These are phyloP conservation scores for Falciphora oryzae DNA, from an alignment of 2,329 filamentous ascomycete species.

Conservation along the genomic window DNA sequence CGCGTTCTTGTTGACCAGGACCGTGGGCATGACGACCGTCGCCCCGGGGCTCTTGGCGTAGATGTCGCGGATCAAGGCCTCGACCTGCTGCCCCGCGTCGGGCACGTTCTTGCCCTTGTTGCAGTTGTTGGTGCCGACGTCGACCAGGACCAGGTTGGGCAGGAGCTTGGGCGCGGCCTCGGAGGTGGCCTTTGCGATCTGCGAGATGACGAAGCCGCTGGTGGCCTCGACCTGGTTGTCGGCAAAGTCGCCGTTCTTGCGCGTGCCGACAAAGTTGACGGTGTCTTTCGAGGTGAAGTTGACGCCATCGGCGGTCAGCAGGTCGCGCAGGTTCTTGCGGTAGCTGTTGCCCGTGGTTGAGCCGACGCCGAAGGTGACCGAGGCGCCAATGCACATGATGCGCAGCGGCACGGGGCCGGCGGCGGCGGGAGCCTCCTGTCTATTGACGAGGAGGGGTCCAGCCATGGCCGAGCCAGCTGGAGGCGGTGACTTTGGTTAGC, in stretches of 20 bases:
- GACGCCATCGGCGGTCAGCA: slow-evolving; percentile 7
- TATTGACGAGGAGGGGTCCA: neutral
- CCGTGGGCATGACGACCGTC: slow-evolving; percentile 20
- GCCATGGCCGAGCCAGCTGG: slow-evolving; percentile 3
- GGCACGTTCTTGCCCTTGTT: slow-evolving; percentile 15
- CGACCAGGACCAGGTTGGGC: slow-evolving; percentile 19
- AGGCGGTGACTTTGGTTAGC: neutral
- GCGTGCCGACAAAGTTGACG: slow-evolving; percentile 14
- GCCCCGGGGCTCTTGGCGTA: slow-evolving; percentile 17
- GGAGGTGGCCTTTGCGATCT: slow-evolving; percentile 9
- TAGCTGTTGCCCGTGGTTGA: slow-evolving; percentile 24
- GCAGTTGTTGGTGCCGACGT: slow-evolving; percentile 20
- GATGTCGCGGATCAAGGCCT: slow-evolving; percentile 17
- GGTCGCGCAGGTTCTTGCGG: slow-evolving; percentile 12
- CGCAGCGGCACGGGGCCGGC: slow-evolving; percentile 23
- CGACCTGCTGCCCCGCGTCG: slow-evolving; percentile 17
- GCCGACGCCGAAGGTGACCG: slow-evolving; percentile 32
- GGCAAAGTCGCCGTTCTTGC: slow-evolving; percentile 10
- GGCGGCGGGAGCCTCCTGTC: neutral
- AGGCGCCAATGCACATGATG: slow-evolving; percentile 38
- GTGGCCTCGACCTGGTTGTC: slow-evolving; percentile 13
- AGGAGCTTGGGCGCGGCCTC: slow-evolving; percentile 9
- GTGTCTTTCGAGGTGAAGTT: slow-evolving; percentile 4
- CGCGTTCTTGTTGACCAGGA: slow-evolving; percentile 19
- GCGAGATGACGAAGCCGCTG: slow-evolving; percentile 10